Percentiles rank a stretch among this genome's conserved stretches.
phyloP scores from a whole-genome alignment of 352 stramenopile species.

The Elongisporangium undulatum region DNA sequence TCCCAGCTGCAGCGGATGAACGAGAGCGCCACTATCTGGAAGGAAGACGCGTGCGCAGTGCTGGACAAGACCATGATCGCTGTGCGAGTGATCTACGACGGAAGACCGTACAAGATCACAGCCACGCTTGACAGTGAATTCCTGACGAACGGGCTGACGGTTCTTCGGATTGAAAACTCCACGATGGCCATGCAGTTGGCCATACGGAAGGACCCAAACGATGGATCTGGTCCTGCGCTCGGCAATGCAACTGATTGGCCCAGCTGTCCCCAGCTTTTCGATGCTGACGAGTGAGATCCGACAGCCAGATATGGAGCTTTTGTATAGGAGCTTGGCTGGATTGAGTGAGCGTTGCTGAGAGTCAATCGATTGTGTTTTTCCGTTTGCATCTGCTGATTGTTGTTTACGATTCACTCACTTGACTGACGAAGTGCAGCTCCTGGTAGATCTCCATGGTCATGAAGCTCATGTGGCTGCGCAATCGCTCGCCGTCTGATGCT shows the following conservation, averaged over 20 bases:
- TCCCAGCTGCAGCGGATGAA: not conserved
- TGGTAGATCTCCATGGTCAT: slow-evolving; percentile 8
- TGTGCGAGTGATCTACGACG: too few relatives aligned
- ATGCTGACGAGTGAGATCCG: not conserved
- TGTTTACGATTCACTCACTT: not conserved
- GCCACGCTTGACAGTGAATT: too few relatives aligned
- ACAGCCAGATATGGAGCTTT: not conserved
- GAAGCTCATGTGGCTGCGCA: slow-evolving; percentile 10
- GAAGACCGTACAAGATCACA: too few relatives aligned
- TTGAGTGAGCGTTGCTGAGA: not conserved
- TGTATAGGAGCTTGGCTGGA: not conserved
- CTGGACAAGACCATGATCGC: too few relatives aligned
- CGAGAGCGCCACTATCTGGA: not conserved
- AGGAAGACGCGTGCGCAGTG: not conserved
- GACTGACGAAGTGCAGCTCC: slow-evolving; percentile 7
- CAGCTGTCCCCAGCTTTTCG: not conserved
- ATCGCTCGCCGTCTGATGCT: slow-evolving; percentile 1
- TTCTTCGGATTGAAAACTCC: too few relatives aligned
- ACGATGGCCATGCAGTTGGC: too few relatives aligned
- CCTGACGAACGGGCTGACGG: too few relatives aligned
- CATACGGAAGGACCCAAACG: too few relatives aligned
- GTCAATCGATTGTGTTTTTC: not conserved
- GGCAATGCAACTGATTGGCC: too few relatives aligned
- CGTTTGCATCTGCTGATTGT: not conserved
- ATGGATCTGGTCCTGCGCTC: not conserved